Percentiles rank a stretch among this genome's conserved stretches.
Evolutionary conservation across 2,329 filamentous ascomycete species (phyloP).

Genomic region (Cadophora malorum): DNA sequence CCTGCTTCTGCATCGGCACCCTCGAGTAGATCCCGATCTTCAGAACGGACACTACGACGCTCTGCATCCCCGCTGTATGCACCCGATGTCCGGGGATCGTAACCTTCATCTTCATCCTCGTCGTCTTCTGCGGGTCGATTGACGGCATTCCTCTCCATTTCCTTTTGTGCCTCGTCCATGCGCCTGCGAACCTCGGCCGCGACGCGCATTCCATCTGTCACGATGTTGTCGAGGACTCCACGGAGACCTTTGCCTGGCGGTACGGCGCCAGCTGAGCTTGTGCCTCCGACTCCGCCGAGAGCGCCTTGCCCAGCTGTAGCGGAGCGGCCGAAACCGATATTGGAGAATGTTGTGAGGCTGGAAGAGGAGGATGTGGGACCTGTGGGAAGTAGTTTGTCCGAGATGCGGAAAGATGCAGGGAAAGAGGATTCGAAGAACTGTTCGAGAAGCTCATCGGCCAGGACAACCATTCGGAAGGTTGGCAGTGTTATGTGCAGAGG

Average conservation of each 20-base stretch:
- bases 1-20: slow-evolving; percentile 76
- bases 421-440: slow-evolving; percentile 98
- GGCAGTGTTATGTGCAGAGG: slow-evolving; percentile 95
- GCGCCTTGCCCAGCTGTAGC: slow-evolving; percentile 50
- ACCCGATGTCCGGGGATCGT: slow-evolving; percentile 52
- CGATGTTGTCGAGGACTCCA: slow-evolving; percentile 95
- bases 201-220: slow-evolving; percentile 95
- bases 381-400: slow-evolving; percentile 59
- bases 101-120: slow-evolving; percentile 72
- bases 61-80: slow-evolving; percentile 65
- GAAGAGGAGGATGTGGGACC: slow-evolving; percentile 60
- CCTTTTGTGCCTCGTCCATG: slow-evolving; percentile 95
- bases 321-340: slow-evolving; percentile 63
- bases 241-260: slow-evolving; percentile 74
- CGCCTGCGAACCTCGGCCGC: slow-evolving; percentile 88
- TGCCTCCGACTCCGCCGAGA: slow-evolving; percentile 36
- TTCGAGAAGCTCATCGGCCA: slow-evolving; percentile 93
- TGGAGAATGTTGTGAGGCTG: slow-evolving; percentile 85
- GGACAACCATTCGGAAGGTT: slow-evolving; percentile 97
- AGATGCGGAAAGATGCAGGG: slow-evolving; percentile 88
- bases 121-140: slow-evolving; percentile 71
- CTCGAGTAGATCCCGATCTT: slow-evolving; percentile 74
- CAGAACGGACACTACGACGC: slow-evolving; percentile 67
- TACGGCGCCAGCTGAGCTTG: slow-evolving; percentile 42
- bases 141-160: slow-evolving; percentile 84